Evolutionary conservation across 73 alveolate species (phyloP), one percentile per base, ranked within the genome.

Genomic region (Diophrys sp.): DNA sequence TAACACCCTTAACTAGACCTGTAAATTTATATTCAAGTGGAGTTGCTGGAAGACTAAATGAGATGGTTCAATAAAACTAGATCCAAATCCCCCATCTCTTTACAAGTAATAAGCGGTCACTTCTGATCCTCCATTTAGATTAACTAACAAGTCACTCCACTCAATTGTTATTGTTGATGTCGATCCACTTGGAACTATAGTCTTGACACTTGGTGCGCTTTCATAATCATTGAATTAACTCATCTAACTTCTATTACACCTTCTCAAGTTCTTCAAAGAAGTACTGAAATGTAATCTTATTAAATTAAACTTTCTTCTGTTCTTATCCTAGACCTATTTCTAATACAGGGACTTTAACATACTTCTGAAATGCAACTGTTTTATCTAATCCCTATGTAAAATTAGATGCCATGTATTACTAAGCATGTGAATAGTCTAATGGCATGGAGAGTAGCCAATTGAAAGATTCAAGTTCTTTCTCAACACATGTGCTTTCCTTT

Each of bases 101-200:
- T 74, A 74, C 2, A 81, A 27, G n/a, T 80, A 71, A 67, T 80
- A 87, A 8, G 85, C 90, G 0, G 73, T 28, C 29, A 87, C 69
- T n/a, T 83, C 77, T 1, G 94, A 87, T 14, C 94, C 94, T 56
- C 94, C 94, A 25, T 55, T 30, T 0, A 70, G 75, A 26, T 28
- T 70, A 1, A 72, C 29, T 14, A 80, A 14, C 5, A 83, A 82
- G 0, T 53, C 71, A 18, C 62, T 32, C 94, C 94, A 87, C 30
- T 25, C 5, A 18, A 87, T 31, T 14, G 80, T 68, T 25, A 87
- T 27, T 25, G 75, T 71, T 23, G 74, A 33, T 5, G 83, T 70
- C 14, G 75, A 14, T 29, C 73, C 71, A 23, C 25, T 33, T n/a
- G 33, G 53, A 66, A 72, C 77, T 23, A 86, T 84, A 23, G 80